Evolutionary conservation across 352 stramenopile genomes (phyloP), one percentile per base, ranked within the genome.

Genomic region (Pythium guiyangense): DNA sequence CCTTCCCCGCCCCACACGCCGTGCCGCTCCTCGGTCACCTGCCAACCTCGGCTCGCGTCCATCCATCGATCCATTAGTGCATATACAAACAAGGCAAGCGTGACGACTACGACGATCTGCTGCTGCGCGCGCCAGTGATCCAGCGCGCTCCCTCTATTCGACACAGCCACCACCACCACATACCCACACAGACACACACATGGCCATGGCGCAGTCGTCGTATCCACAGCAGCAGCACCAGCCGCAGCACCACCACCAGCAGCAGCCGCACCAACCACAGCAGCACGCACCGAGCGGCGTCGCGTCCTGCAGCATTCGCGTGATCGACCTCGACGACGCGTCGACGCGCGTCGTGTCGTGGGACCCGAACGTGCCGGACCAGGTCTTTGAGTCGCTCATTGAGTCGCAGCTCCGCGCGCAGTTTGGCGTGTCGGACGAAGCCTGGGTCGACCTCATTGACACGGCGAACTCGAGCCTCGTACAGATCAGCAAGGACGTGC

Each of bases 371-470:
- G 78, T 94, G 44, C 81, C 81, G 10, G 84, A 92, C 61, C 81
- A 94, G 59, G 79, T 81, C 11, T 94, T 94, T 62, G 84, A 92
- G 62, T 79, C 67, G 52, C 67, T 92, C 49, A 77, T 94, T 47
- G 84, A 93, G 62, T 68, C 79, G 59, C 79, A 89, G 63, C 70
- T 93, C 17, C 84, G 84, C 27, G 62, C 71, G 44, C 70, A 84
- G 45, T 93, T 93, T 62, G 80, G 80, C 54, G 79, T 93, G 20
- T 88, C 80, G 54, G 84, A 93, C 68, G 84, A 93, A 57, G 81
- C 84, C 18, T 93, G 84, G 84, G 84, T 93, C 29, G 84, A 93
- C 67, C 79, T 93, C 53, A 90, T 93, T 61, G 84, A 93, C 60
- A 77, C 77, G 45, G 72, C 77, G 57, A 91, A 90, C 64, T 88